Evolutionary conservation across 805 yeast genomes (phyloP).

Genomic region (Sungouiella thailandica): DNA sequence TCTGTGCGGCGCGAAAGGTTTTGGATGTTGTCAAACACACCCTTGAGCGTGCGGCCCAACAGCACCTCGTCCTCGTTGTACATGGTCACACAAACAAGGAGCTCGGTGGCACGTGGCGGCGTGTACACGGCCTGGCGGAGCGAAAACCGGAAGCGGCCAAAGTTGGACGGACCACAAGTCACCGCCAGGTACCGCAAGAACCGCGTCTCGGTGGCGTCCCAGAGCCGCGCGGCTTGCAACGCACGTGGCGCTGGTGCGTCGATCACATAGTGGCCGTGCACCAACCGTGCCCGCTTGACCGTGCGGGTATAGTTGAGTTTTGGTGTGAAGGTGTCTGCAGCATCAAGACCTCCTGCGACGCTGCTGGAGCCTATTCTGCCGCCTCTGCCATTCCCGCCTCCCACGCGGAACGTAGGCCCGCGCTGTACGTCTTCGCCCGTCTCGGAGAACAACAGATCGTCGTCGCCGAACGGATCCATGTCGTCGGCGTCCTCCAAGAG

Average conservation of each 20-base stretch:
- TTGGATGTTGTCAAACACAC: slow-evolving; percentile 78
- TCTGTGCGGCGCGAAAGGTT: slow-evolving; percentile 63
- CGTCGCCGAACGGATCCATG: slow-evolving; percentile 41
- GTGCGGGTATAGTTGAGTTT: slow-evolving; percentile 37
- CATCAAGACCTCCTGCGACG: slow-evolving; percentile 13
- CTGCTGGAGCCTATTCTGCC: no score
- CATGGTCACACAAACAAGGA: slow-evolving; percentile 82
- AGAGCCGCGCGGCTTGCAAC: slow-evolving; percentile 23
- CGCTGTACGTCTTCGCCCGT: slow-evolving; percentile 35
- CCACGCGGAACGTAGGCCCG: slow-evolving; percentile 26
- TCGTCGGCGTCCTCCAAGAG: slow-evolving; percentile 36
- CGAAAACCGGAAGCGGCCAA: slow-evolving; percentile 58
- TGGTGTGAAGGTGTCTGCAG: slow-evolving; percentile 37
- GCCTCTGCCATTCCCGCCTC: neutral
- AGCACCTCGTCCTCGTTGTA: slow-evolving; percentile 84
- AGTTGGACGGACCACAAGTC: slow-evolving; percentile 83
- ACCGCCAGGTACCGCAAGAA: slow-evolving; percentile 93
- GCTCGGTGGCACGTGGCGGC: slow-evolving; percentile 78
- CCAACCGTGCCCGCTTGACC: slow-evolving; percentile 46
- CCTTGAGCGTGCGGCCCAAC: slow-evolving; percentile 81
- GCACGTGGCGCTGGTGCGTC: slow-evolving; percentile 40
- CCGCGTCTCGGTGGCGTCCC: slow-evolving; percentile 50
- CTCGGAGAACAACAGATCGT: slow-evolving; percentile 38
- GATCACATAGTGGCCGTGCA: slow-evolving; percentile 44
- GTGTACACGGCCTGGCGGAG: slow-evolving; percentile 76